phyloP scores from a whole-genome alignment of 208 protist genomes.

The Trypanosoma congolense region DNA sequence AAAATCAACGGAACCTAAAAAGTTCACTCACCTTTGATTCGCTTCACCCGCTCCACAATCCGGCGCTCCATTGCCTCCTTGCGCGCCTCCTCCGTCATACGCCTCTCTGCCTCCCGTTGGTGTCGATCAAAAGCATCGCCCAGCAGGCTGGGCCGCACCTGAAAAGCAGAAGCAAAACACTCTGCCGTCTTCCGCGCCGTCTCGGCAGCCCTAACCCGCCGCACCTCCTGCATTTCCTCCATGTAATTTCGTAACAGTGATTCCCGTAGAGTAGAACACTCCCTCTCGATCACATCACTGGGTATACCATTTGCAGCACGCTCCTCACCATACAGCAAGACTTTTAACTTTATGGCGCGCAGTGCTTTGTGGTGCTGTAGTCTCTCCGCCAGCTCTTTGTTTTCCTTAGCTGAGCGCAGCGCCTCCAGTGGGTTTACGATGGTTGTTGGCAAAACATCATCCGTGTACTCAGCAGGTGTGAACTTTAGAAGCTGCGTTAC shows the following conservation, averaged over 20 bases:
- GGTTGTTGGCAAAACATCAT: constrained; percentile 21
- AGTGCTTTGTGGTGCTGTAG: constrained; percentile 53
- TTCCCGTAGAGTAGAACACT: constrained; percentile 53
- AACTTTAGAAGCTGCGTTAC: constrained; percentile 22
- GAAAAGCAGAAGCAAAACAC: constrained; percentile 70
- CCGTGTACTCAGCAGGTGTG: constrained; percentile 25
- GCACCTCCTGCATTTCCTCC: constrained; percentile 25
- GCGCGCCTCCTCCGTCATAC: constrained; percentile 37
- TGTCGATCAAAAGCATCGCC: constrained; percentile 51
- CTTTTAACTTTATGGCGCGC: constrained; percentile 49
- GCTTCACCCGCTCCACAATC: constrained; percentile 69
- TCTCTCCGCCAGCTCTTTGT: constrained; percentile 45
- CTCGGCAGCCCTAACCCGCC: constrained; percentile 23
- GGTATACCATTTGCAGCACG: constrained; percentile 40
- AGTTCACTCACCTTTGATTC: constrained; percentile 37
- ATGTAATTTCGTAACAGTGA: constrained; percentile 28
- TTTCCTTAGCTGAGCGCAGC: constrained; percentile 64
- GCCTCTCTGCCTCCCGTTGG: constrained; percentile 43
- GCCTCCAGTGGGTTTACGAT: constrained; percentile 65
- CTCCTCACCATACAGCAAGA: constrained; percentile 71
- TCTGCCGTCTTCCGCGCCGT: constrained; percentile 59
- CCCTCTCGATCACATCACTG: constrained; percentile 40
- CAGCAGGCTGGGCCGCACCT: constrained; percentile 28
- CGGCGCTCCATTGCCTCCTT: constrained; percentile 45
- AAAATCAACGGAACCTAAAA: too few species aligned